Evolutionary conservation across 176 grass and related monocot species (phyloP), one percentile per base, ranked within the genome.

Genomic region (Tillandsia leiboldiana): DNA sequence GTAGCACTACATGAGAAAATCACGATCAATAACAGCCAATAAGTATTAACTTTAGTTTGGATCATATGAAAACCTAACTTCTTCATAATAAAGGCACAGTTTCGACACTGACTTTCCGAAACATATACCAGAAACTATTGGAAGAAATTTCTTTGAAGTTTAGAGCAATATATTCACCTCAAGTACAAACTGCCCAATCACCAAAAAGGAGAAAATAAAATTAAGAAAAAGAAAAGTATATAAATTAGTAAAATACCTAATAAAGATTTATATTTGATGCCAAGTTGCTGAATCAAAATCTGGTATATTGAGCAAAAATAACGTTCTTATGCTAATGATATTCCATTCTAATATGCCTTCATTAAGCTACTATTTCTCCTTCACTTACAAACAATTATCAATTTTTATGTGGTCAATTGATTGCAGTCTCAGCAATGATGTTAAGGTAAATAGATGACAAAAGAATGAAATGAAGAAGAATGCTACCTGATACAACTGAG

Each of bases 401-500:
- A 6, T 33, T 33, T 3, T 5, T 33, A 33, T 22, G 13, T 58
- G 15, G 54, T 58, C 54, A 17, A 20, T 17, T 14, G 12, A 20
- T 58, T 1, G 18, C 54, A 20, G 6, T 17, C 13, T 63, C 73
- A 67, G 13, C 76, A 85, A 81, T 18, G 14, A 14, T 50, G 51
- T 70, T 12, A 51, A 70, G 48, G 20, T 48, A 70, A 70, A 49
- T 0, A 50, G 17, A 48, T 26, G 18, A 58, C 26, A 33, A 33
- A 5, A 33, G 29, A 57, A 29, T 26, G 65, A 22, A 27, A 49
- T 9, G 66, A 14, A 63, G 23, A 52, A 47, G 51, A 51, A 18
- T 53, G 26, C 11, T 84, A 96, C 88, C 88, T 96, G 92, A 78
- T 96, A 96, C 22, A 96, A 75, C 56, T 96, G 92, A 0, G 92